Evolutionary conservation across 768 basidiomycete genomes (phyloP).

Genomic region (Mycena kentingensis): DNA sequence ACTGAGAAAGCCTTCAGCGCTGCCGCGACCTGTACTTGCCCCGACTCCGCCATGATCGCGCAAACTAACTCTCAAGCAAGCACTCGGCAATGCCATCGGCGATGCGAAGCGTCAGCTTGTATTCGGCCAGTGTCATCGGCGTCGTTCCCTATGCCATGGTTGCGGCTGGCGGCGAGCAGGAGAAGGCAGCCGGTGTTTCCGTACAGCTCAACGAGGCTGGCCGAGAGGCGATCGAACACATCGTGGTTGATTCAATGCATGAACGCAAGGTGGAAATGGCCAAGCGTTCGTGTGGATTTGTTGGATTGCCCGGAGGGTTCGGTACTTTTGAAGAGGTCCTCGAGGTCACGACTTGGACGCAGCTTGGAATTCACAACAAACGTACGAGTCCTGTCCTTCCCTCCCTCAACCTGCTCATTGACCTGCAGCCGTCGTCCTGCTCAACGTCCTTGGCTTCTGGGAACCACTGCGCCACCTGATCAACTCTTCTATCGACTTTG

Average conservation of each 20-base stretch:
- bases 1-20: slow-evolving; percentile 57
- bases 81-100: slow-evolving; percentile 75
- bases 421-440: slow-evolving; percentile 68
- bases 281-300: slow-evolving; percentile 71
- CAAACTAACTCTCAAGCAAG: slow-evolving; percentile 38
- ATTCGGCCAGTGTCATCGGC: slow-evolving; percentile 79
- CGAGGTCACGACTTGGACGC: slow-evolving; percentile 95
- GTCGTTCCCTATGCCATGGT: slow-evolving; percentile 79
- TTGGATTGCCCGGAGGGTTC: slow-evolving; percentile 90
- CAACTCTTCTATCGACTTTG: slow-evolving; percentile 61
- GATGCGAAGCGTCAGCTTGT: slow-evolving; percentile 62
- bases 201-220: slow-evolving; percentile 30
- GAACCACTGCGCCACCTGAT: slow-evolving; percentile 80
- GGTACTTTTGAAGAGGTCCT: slow-evolving; percentile 94
- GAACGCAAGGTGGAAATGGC: slow-evolving; percentile 94
- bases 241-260: slow-evolving; percentile 82
- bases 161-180: slow-evolving; percentile 61
- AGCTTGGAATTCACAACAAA: slow-evolving; percentile 83
- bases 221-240: slow-evolving; percentile 28
- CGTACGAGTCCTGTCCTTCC: slow-evolving; percentile 46
- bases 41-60: neutral
- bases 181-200: slow-evolving; percentile 38
- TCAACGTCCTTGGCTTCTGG: slow-evolving; percentile 87
- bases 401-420: neutral
- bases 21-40: slow-evolving; percentile 69